Conservation (phyloP, 805 yeast species). For the Yarrowia sp. region DNA sequence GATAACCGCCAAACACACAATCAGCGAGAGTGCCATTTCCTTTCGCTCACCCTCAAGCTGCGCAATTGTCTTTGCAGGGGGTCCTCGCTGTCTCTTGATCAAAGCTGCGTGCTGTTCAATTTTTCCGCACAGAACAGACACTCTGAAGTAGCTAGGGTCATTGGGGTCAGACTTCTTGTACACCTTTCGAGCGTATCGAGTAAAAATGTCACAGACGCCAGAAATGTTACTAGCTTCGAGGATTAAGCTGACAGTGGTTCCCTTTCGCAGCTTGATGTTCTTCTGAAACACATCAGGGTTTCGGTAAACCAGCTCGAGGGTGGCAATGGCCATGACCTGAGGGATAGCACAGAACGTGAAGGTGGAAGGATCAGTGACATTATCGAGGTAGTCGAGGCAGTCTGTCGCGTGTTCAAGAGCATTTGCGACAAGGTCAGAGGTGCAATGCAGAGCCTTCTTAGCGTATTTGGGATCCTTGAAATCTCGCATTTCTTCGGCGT, state of each 20-base stretch:
- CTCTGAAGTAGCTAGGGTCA: conserved; percentile 84
- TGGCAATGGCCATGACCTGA: conserved; percentile 98
- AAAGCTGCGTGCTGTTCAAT: conserved; percentile 80
- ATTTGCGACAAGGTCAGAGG: conserved; percentile 79
- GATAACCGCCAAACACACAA: conserved; percentile 43
- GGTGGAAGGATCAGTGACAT: conserved; percentile 78
- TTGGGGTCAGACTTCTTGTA: conserved; percentile 78
- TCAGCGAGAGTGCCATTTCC: conserved; percentile 42
- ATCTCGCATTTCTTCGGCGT: conserved; percentile 66
- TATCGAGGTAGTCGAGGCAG: conserved; percentile 74
- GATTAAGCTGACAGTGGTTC: conserved; percentile 80
- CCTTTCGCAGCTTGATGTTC: conserved; percentile 89
- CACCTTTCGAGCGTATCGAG: conserved; percentile 72
- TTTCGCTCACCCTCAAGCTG: conserved; percentile 40
- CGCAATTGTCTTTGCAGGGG: conserved; percentile 34
- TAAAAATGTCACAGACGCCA: conserved; percentile 79
- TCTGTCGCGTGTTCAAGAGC: conserved; percentile 80
- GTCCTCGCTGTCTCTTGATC: conserved; percentile 38
- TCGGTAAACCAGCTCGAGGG: conserved; percentile 82
- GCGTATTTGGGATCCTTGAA: conserved; percentile 60
- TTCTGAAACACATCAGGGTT: conserved; percentile 73
- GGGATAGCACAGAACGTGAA: conserved; percentile 97
- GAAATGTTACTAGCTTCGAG: conserved; percentile 74
- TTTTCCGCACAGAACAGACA: conserved; percentile 86
- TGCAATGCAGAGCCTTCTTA: conserved; percentile 71